Evolutionary conservation across 2,329 filamentous ascomycete species (phyloP).

Genomic region (Cercospora sp.): DNA sequence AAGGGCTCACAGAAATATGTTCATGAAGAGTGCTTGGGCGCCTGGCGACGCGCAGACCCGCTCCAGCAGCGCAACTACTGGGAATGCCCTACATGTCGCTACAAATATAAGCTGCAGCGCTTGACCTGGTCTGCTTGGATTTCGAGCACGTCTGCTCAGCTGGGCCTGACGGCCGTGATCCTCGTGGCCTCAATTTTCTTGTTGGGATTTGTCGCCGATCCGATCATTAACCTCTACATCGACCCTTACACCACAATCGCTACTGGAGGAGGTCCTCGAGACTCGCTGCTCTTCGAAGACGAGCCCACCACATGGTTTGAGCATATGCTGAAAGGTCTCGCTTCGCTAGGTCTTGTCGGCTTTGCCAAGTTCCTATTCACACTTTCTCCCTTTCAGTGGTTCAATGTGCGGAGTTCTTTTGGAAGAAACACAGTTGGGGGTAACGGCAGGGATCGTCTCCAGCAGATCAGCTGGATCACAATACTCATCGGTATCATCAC

Average conservation of each 20-base stretch:
- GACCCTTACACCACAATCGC: slow-evolving; percentile 61
- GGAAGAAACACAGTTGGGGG: slow-evolving; percentile 46
- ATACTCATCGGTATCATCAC: slow-evolving; percentile 78
- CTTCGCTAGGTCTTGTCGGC: slow-evolving; percentile 84
- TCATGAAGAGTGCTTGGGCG: slow-evolving; percentile 83
- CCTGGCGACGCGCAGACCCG: slow-evolving; percentile 77
- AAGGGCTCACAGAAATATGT: slow-evolving; percentile 92
- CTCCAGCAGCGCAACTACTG: slow-evolving; percentile 70
- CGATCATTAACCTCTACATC: slow-evolving; percentile 83
- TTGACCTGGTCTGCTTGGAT: slow-evolving; percentile 70
- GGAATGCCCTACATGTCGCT: slow-evolving; percentile 84
- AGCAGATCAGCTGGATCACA: slow-evolving; percentile 75
- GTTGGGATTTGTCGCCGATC: slow-evolving; percentile 88
- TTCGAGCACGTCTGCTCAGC: slow-evolving; percentile 59
- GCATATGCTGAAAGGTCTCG: slow-evolving; percentile 86
- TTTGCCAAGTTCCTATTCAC: slow-evolving; percentile 77
- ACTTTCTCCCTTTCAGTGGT: slow-evolving; percentile 74
- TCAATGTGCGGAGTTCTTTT: slow-evolving; percentile 60
- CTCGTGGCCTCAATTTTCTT: slow-evolving; percentile 72
- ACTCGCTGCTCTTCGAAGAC: slow-evolving; percentile 45
- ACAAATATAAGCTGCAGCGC: slow-evolving; percentile 75
- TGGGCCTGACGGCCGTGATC: slow-evolving; percentile 69
- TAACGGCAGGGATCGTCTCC: slow-evolving; percentile 73
- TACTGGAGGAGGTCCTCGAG: slow-evolving; percentile 34
- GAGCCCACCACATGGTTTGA: slow-evolving; percentile 67